Base-by-base conservation (phyloP, 176 grass and related monocot genomes). In the Phragmites australis region DNA sequence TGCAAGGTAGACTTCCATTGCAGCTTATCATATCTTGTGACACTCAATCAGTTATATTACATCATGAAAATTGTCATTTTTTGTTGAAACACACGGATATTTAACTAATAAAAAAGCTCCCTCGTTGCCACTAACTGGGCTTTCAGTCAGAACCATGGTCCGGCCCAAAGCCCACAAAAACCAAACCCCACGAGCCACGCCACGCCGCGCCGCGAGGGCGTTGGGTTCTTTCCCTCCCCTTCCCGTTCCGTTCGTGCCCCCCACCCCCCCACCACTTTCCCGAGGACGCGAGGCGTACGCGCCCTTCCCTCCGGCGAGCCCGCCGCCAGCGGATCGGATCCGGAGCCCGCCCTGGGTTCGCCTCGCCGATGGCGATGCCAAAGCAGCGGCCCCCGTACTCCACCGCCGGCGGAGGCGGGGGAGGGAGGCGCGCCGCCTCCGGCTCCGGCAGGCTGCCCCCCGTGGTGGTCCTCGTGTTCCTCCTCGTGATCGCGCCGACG, bases 401-500 rank as follows among this genome's bases (percentile, higher is more conserved):
- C 45, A 52, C 47, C 10, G 49, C 74, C 21, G 67, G 56, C 16
- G 69, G n/a, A 12, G 83, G 78, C 32, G 78, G 73, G 1, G 81
- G 69, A 27, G 87, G 86, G 86, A 83, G 94, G 86, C 87, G 79
- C 82, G 57, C 79, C 47, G 74, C 67, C 22, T 61, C 74, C 58
- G 75, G 84, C 47, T 72, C 71, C 7, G 59, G 80, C 57, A 67
- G 70, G 32, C 46, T 89, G 68, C 77, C 81, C 21, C 83, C 88
- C 26, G 68, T 77, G 59, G 77, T 92, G 75, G 70, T 98, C 27
- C 86, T 93, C 42, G 83, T 94, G 4, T 91, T 94, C 81, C 77
- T 94, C 57, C 86, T 91, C 79, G 68, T 98, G 31, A 40, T 98
- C 26, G 87, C 86, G 7, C 90, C 88, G 25, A 91, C 87, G 43